These are phyloP conservation scores for Taphrina pruni DNA, from an alignment of 1,139 yeast species.

Conservation along the genomic window DNA sequence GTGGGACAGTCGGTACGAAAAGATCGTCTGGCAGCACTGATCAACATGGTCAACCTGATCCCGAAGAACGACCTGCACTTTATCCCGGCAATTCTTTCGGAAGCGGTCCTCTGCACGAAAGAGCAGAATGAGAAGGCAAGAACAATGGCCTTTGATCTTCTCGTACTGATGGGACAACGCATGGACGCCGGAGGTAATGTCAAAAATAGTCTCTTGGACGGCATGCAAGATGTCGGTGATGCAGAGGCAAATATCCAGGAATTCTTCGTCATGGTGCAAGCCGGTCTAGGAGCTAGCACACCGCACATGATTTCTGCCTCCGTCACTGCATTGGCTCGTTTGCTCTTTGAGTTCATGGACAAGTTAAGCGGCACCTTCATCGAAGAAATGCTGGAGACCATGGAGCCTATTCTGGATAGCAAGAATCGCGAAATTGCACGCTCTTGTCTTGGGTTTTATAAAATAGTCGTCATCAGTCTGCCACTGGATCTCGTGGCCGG, in stretches of 20 bases:
- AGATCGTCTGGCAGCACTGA: slow-evolving; percentile 68
- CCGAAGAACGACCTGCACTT: slow-evolving; percentile 62
- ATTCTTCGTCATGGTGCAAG: slow-evolving; percentile 90
- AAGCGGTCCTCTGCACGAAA: slow-evolving; percentile 88
- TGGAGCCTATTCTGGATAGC: slow-evolving; percentile 86
- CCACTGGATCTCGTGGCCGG: slow-evolving; percentile 79
- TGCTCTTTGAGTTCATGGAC: slow-evolving; percentile 75
- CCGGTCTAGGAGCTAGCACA: slow-evolving; percentile 92
- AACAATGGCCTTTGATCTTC: slow-evolving; percentile 73
- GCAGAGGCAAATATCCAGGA: slow-evolving; percentile 75
- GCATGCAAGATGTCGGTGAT: slow-evolving; percentile 65
- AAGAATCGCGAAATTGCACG: slow-evolving; percentile 92
- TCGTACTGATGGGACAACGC: slow-evolving; percentile 79
- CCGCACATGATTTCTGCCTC: slow-evolving; percentile 97
- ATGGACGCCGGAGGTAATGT: slow-evolving; percentile 74
- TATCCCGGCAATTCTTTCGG: slow-evolving; percentile 82
- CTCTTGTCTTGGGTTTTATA: slow-evolving; percentile 91
- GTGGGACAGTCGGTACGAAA: slow-evolving; percentile 34
- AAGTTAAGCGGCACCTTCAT: slow-evolving; percentile 56
- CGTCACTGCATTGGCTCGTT: slow-evolving; percentile 84
- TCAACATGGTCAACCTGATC: slow-evolving; percentile 60
- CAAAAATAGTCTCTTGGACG: slow-evolving; percentile 61
- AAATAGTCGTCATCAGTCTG: slow-evolving; percentile 82
- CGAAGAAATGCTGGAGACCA: slow-evolving; percentile 81
- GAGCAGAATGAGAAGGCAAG: slow-evolving; percentile 92